A percentile compares a stretch with the other conserved stretches of the same genome.
Evolutionary conservation across 73 alveolate genomes (phyloP).

Genomic region (Paraurostyla sp.): DNA sequence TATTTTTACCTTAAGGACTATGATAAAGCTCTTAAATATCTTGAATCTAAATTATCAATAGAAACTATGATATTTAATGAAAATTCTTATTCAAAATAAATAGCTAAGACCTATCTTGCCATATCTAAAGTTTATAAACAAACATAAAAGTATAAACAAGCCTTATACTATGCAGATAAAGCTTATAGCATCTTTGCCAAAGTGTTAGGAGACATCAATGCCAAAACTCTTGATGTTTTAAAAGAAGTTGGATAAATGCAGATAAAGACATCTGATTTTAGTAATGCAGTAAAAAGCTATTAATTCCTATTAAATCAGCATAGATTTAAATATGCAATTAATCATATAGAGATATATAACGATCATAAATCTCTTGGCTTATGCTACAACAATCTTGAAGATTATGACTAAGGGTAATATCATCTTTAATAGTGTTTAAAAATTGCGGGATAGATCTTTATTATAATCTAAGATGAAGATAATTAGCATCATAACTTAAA

Average conservation of each 20-base stretch:
- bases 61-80: neutral
- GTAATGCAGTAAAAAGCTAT: neutral
- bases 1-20: neutral
- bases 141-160: neutral
- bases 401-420: neutral
- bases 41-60: neutral
- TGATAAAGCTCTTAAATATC: conserved; percentile 21
- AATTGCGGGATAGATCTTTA: conserved; percentile 20
- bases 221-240: neutral
- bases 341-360: neutral
- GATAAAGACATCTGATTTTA: neutral
- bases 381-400: neutral
- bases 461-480: neutral
- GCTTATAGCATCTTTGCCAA: neutral
- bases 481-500: neutral
- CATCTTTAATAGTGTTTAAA: neutral
- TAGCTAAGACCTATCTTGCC: neutral
- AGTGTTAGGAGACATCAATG: conserved; percentile 11
- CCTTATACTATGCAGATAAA: neutral
- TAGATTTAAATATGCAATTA: neutral
- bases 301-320: neutral
- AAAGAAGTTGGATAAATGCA: neutral
- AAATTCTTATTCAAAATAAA: neutral
- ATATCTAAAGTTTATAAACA: neutral
- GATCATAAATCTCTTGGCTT: conserved; percentile 12